phyloP scores from a whole-genome alignment of 768 basidiomycete species.

The Auricularia auricula-judae region DNA sequence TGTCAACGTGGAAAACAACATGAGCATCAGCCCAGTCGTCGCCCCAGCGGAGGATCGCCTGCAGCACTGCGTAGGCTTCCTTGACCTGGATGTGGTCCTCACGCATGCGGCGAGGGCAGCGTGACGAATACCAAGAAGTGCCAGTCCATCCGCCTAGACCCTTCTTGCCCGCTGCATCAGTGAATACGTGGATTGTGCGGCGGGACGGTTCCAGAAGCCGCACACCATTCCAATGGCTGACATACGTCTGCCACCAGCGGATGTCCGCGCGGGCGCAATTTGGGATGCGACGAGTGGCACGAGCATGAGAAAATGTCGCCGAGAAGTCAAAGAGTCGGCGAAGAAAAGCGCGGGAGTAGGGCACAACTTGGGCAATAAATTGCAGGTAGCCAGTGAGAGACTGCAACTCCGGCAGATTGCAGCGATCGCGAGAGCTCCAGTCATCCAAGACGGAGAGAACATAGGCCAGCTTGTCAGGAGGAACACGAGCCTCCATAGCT shows the following conservation, averaged over 20 bases:
- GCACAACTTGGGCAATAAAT: background rate
- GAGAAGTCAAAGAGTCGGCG: constrained; percentile 20
- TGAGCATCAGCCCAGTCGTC: too few species aligned
- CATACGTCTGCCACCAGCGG: constrained; percentile 22
- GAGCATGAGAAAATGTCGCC: background rate
- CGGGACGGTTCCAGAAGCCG: constrained; percentile 2
- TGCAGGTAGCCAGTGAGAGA: constrained; percentile 1
- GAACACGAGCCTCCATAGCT: constrained; percentile 24
- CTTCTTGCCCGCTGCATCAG: constrained; percentile 24
- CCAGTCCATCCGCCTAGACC: constrained; percentile 17
- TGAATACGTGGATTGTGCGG: constrained; percentile 14
- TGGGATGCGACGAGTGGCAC: constrained; percentile 16
- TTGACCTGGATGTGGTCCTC: constrained; percentile 25
- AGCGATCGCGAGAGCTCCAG: constrained; percentile 12
- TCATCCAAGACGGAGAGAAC: constrained; percentile 13
- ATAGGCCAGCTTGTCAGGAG: constrained; percentile 19
- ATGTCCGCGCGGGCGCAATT: constrained; percentile 14
- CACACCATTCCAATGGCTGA: constrained; percentile 22
- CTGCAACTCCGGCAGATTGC: constrained; percentile 14
- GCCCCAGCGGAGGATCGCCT: too few species aligned
- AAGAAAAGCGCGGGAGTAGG: constrained; percentile 14
- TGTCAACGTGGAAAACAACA: too few species aligned
- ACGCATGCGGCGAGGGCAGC: constrained; percentile 15
- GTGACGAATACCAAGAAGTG: constrained; percentile 17
- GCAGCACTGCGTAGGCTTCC: constrained; percentile 12